Evolutionary conservation across 345 rosid species (phyloP).

Genomic region (Gossypium raimondii): DNA sequence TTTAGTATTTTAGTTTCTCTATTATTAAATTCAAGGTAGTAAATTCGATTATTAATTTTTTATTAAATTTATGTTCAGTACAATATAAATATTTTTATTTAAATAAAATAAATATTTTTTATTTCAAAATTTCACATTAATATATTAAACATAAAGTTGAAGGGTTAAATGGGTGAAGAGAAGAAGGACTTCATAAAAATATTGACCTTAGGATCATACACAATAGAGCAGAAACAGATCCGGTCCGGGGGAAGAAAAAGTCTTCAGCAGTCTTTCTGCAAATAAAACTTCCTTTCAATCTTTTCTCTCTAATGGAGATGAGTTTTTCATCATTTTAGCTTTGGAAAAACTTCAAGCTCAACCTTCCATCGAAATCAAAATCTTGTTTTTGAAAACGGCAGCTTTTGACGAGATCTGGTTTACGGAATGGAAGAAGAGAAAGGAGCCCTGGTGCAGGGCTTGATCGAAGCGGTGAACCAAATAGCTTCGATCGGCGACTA

Average conservation of each 20-base stretch:
- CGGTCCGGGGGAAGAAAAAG: background rate
- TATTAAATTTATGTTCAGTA: background rate
- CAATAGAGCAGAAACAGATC: background rate
- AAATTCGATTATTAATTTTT: too few species aligned
- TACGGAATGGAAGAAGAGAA: constrained; percentile 53
- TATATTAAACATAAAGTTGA: too few species aligned
- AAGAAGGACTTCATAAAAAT: too few species aligned
- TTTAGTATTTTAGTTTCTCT: too few species aligned
- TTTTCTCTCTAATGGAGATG: constrained; percentile 9
- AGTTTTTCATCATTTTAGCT: background rate
- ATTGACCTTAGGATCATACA: too few species aligned
- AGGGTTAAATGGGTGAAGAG: too few species aligned
- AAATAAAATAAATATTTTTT: too few species aligned
- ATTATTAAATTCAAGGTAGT: too few species aligned
- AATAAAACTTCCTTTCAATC: background rate
- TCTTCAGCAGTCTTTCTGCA: background rate
- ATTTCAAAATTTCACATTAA: too few species aligned
- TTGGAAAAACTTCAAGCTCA: background rate
- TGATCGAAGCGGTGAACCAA: constrained; percentile 62
- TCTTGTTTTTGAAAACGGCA: background rate
- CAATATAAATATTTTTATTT: too few species aligned
- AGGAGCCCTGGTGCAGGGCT: constrained; percentile 38
- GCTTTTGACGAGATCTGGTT: background rate
- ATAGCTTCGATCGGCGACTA: constrained; percentile 59
- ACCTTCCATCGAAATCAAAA: background rate